phyloP scores from a whole-genome alignment of 768 basidiomycete species.

The Infundibulicybe gibba region DNA sequence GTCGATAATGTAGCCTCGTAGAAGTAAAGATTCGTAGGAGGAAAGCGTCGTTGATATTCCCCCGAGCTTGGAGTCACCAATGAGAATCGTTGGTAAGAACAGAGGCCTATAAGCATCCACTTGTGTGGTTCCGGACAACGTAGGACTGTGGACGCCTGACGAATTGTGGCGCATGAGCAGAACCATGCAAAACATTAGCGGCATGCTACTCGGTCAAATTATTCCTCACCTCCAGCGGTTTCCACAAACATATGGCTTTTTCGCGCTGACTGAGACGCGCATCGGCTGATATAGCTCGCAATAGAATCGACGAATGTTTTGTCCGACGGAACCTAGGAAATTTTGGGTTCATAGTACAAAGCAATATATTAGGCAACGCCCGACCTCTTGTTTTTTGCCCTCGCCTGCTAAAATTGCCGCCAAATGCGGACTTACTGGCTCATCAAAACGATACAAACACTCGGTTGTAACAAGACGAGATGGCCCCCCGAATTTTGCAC shows the following conservation, averaged over 20 bases:
- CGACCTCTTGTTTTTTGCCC: constrained; percentile 25
- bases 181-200: background rate
- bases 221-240: constrained; percentile 85
- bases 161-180: background rate
- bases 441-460: constrained; percentile 80
- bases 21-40: constrained; percentile 84
- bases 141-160: constrained; percentile 88
- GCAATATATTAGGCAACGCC: background rate
- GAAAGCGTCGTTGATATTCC: constrained; percentile 92
- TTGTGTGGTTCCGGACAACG: constrained; percentile 79
- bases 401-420: constrained; percentile 56
- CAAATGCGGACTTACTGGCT: constrained; percentile 93
- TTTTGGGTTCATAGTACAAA: background rate
- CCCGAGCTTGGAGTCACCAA: constrained; percentile 87
- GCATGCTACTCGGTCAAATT: background rate
- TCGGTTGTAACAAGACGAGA: constrained; percentile 46
- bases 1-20: constrained; percentile 90
- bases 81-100: constrained; percentile 80
- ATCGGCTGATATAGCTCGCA: constrained; percentile 53
- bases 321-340: constrained; percentile 54
- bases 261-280: constrained; percentile 31
- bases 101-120: constrained; percentile 83
- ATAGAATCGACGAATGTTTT: constrained; percentile 63
- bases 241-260: constrained; percentile 77
- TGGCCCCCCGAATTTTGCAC: constrained; percentile 50